Percentiles rank a stretch among this genome's conserved stretches.
Conservation (phyloP, 305 asterid genomes). For the Striga hermonthica region DNA sequence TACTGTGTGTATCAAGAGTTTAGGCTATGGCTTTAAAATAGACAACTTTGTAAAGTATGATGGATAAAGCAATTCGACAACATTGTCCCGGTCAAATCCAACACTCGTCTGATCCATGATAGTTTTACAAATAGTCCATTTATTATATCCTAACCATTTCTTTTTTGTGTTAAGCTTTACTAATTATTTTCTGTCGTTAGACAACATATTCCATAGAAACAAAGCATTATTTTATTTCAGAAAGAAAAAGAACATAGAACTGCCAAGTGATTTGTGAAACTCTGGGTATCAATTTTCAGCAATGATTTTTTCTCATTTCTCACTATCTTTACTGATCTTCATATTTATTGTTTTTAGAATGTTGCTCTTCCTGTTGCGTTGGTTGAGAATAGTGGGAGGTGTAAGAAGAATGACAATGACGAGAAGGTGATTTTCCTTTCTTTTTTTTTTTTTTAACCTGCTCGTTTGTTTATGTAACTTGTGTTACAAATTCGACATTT, state of each 20-base stretch:
- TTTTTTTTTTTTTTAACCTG: not conserved
- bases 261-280: not conserved
- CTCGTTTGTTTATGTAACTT: not conserved
- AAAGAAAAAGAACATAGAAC: not conserved
- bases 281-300: not conserved
- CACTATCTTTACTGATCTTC: not conserved
- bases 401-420: conserved; percentile 80
- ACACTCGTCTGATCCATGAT: no score
- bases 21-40: not conserved
- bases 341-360: conserved; percentile 39
- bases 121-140: not conserved
- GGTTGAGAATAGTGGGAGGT: conserved; percentile 96
- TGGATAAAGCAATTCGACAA: no score
- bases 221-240: no score
- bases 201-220: no score
- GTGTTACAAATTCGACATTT: conserved; percentile 12
- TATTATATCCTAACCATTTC: not conserved
- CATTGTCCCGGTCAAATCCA: no score
- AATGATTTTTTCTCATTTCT: not conserved
- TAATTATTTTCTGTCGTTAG: no score
- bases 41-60: not conserved
- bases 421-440: conserved; percentile 61
- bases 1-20: not conserved
- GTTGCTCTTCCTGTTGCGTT: conserved; percentile 66
- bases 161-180: not conserved